Base-by-base conservation (phyloP, 2,329 filamentous ascomycete genomes). In the Colletotrichum sublineola region DNA sequence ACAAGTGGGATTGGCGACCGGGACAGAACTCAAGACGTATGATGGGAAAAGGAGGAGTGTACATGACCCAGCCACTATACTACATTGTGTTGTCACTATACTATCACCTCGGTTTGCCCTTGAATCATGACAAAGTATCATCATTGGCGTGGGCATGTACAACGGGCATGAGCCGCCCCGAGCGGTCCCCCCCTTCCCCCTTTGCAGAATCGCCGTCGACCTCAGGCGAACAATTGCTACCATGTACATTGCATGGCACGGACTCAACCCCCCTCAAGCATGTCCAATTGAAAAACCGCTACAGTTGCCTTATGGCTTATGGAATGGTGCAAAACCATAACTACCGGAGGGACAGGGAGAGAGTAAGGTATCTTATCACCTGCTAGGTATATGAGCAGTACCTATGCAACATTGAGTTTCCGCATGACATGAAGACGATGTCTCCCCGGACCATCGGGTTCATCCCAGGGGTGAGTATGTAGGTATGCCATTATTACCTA, bases 161-260 rank as follows among this genome's bases (percentile, higher is more conserved):
- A 66, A 46, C 36, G 36, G 44, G 62, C 55, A 56, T 53, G 55
- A 55, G 18, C 18, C 24, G 64, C 52, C 52, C 68, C 44, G 58
- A 68, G 61, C 57, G 64, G 24, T 24, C 24, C 24, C 24, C 24
- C 24, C 24, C 24, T 24, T 24, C 24, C 58, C 24, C 62, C 38
- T 71, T 68, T 18, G 65, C 52, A 63, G 53, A 46, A 42, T 18
- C 44, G 44, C 29, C 44, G 31, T 50, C 44, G 31, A 62, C 38
- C 20, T 38, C 11, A n/a, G 52, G 31, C 33, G 31, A 24, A 29
- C 60, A 40, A 1, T 40, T 42, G 9, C 46, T 18, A 31, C 29
- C n/a, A 46, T n/a, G 44, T n/a, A 46, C 7, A 36, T 44, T 44
- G 42, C 42, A 44, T 12, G 42, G 33, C 55, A 7, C 31, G 33